Base-by-base conservation (phyloP, 352 stramenopile species). In the Globisporangium recalcitrans region DNA sequence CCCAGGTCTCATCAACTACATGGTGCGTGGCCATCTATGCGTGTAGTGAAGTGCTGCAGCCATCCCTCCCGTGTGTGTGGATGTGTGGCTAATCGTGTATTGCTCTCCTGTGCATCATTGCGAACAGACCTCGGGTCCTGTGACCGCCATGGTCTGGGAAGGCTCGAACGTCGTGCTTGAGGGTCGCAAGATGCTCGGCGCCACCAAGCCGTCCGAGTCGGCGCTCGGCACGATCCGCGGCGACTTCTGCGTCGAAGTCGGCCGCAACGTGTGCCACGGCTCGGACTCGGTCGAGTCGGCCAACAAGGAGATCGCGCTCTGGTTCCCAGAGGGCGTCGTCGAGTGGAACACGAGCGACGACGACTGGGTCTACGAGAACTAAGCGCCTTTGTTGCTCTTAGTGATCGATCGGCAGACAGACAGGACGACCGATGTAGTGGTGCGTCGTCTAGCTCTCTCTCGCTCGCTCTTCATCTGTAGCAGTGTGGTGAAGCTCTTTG, bases 201-300 rank as follows among this genome's bases (percentile, higher is more conserved):
- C 91, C 64, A 99, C 97, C 74, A 98, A 98, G 86, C 97, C 97
- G 34, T 89, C 80, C 19, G 93, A 98, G 59, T 96, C 86, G 76
- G 93, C 88, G 8, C 94, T 93, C 59, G 97, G 97, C 68, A 99
- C 97, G 69, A 99, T 99, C 79, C 93, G 97, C 68, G 96, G 95
- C 69, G 96, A 99, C 82, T 98, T 96, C 76, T 98, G 93, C 75
- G 86, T 98, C 66, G 85, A 97, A 61, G 82, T 95, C 46, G 84
- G 93, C 42, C 85, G 95, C 65, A 99, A 98, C 77, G 93, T 98
- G 62, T 98, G 92, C 85, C 96, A 99, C 78, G 96, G 96, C 73
- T 98, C 88, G 77, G 97, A 99, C 76, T 94, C 94, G 60, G 95
- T 99, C 22, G 97, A 99, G 60, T 98, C 86, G 69, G 97, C 97